Conservation (phyloP, 1,139 yeast genomes). For the Sugiyamaella novakii region DNA sequence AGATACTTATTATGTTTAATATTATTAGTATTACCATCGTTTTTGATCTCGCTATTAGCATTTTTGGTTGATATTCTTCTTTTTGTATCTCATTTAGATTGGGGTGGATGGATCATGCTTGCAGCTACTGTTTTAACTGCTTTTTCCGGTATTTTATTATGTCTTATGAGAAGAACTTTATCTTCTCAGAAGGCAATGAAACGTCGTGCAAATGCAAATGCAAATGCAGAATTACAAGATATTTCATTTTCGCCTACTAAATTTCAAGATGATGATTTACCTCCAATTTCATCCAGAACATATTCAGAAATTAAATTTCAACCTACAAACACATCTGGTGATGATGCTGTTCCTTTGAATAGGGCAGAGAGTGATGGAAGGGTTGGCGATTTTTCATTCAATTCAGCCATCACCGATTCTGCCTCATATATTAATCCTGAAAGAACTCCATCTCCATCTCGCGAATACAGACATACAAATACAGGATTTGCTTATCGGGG, state of each 20-base stretch:
- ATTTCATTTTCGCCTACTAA: constrained; percentile 23
- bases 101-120: constrained; percentile 58
- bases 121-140: constrained; percentile 50
- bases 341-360: constrained; percentile 17
- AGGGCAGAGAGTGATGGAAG: neutral
- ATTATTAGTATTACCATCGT: constrained; percentile 50
- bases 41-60: constrained; percentile 52
- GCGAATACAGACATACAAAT: constrained; percentile 25
- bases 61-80: constrained; percentile 57
- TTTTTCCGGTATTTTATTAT: constrained; percentile 46
- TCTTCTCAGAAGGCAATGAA: constrained; percentile 50
- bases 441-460: constrained; percentile 28
- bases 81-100: constrained; percentile 54
- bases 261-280: constrained; percentile 17
- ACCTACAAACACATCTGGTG: constrained; percentile 16
- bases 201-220: constrained; percentile 32
- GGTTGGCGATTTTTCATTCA: constrained; percentile 20
- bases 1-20: constrained; percentile 45
- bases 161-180: constrained; percentile 56
- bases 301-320: constrained; percentile 21
- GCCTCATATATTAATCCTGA: constrained; percentile 10
- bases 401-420: constrained; percentile 20
- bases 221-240: constrained; percentile 31
- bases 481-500: constrained; percentile 15
- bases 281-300: constrained; percentile 13